Evolutionary conservation across 1,284 basidiomycete genomes (phyloP).

Genomic region (Mycosarcoma mackinlayi): DNA sequence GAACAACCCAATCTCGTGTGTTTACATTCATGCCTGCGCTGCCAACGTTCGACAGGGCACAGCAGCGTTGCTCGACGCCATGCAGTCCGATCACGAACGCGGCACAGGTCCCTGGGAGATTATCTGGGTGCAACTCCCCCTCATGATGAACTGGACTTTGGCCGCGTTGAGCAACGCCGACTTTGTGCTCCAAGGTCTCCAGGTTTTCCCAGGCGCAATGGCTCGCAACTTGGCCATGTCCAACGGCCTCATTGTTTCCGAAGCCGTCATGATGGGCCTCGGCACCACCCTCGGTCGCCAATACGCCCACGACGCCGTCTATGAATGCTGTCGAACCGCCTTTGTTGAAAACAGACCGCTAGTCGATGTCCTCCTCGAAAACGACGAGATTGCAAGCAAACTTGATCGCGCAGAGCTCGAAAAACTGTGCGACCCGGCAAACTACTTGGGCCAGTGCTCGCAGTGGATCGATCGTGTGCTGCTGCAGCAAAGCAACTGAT

Average conservation of each 20-base stretch:
- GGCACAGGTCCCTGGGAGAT: constrained; percentile 8
- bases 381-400: constrained; percentile 2
- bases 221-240: neutral
- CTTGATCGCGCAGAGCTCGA: neutral
- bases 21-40: constrained; percentile 5
- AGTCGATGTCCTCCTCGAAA: constrained; percentile 1
- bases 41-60: constrained; percentile 3
- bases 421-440: constrained; percentile 2
- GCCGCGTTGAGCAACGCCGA: constrained; percentile 6
- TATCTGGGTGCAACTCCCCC: constrained; percentile 7
- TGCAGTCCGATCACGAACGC: constrained; percentile 12
- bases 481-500: too few relatives aligned
- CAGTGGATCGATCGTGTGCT: constrained; percentile 9
- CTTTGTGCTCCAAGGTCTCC: neutral
- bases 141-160: constrained; percentile 8
- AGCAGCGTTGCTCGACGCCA: neutral
- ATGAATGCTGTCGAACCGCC: constrained; percentile 4
- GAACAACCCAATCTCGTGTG: constrained; percentile 10
- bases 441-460: constrained; percentile 4
- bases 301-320: constrained; percentile 4
- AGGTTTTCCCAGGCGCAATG: constrained; percentile 4
- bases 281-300: constrained; percentile 1
- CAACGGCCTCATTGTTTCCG: neutral
- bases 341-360: constrained; percentile 2
- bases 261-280: constrained; percentile 6